These are phyloP conservation scores for Ascochyta rabiei DNA, from an alignment of 2,329 filamentous ascomycete genomes.

Conservation along the genomic window DNA sequence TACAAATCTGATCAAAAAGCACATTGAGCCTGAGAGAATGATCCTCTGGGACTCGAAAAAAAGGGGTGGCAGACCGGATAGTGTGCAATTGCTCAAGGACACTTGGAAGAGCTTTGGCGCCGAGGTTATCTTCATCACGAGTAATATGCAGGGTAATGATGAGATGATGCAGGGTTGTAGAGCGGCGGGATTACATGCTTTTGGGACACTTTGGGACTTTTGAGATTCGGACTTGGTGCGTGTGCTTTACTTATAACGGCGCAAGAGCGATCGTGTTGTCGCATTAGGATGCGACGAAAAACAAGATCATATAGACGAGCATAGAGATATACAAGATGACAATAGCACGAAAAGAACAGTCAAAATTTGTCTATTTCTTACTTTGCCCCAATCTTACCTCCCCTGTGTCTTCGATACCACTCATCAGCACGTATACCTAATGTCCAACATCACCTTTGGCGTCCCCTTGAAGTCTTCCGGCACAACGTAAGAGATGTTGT, in stretches of 20 bases:
- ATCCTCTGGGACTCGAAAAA: constrained; percentile 48
- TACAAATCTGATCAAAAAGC: constrained; percentile 37
- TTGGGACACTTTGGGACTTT: constrained; percentile 47
- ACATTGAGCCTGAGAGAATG: constrained; percentile 46
- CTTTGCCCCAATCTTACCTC: too few relatives aligned
- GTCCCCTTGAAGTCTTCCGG: constrained; percentile 49
- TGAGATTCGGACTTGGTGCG: constrained; percentile 4
- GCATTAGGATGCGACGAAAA: neutral
- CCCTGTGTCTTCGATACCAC: too few relatives aligned
- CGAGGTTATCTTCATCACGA: constrained; percentile 47
- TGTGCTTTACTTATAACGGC: neutral
- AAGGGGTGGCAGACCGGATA: constrained; percentile 41
- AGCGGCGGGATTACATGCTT: constrained; percentile 40
- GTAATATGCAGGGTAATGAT: constrained; percentile 45
- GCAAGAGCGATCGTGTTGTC: neutral
- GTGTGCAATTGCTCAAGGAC: constrained; percentile 40
- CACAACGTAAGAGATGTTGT: constrained; percentile 56
- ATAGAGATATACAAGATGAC: constrained; percentile 1
- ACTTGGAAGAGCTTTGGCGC: constrained; percentile 43
- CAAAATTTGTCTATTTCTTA: too few relatives aligned
- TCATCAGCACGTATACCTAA: constrained; percentile 44
- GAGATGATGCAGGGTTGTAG: constrained; percentile 48
- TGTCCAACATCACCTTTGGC: constrained; percentile 46
- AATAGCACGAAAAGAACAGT: too few relatives aligned
- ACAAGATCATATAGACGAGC: constrained; percentile 3